Percentiles rank a stretch among this genome's conserved stretches.
These are phyloP conservation scores for Chlorella sp. DNA, from an alignment of 139 green algal species.

Conservation along the genomic window DNA sequence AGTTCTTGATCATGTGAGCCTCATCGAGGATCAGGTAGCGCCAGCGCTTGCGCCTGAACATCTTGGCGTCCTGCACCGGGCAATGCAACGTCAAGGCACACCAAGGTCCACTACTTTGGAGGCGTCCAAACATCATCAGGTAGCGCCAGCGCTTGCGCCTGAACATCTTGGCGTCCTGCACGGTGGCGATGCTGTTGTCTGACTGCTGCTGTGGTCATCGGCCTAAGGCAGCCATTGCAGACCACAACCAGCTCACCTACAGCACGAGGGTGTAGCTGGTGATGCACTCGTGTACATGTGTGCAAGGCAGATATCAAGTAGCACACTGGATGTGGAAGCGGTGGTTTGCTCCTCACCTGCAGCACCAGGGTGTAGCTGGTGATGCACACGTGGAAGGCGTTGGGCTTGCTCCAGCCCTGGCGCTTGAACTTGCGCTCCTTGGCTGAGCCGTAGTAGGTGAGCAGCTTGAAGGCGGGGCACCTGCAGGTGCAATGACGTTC, in stretches of 20 bases:
- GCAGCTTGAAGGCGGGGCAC: conserved; percentile 96
- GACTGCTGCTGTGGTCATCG: too few relatives aligned
- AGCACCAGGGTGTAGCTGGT: conserved; percentile 95
- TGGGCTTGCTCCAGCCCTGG: conserved; percentile 94
- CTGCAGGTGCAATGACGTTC: too few relatives aligned
- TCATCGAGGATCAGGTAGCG: conserved; percentile 98
- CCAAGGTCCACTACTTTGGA: too few relatives aligned
- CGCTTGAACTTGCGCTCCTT: conserved; percentile 93
- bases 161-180: conserved; percentile 90
- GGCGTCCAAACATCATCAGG: too few relatives aligned
- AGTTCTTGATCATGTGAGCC: conserved; percentile 99
- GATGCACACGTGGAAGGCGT: conserved; percentile 99
- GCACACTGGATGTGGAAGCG: too few relatives aligned
- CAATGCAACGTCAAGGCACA: too few relatives aligned
- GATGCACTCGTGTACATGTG: too few relatives aligned
- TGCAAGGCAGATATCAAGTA: too few relatives aligned
- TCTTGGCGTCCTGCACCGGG: conserved; percentile 87
- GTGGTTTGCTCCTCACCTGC: conserved; percentile 54
- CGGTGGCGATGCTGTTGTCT: too few relatives aligned
- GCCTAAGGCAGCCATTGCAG: too few relatives aligned
- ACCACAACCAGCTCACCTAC: too few relatives aligned
- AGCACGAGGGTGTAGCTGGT: too few relatives aligned
- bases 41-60: conserved; percentile 97
- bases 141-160: conserved; percentile 97
- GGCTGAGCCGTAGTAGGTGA: conserved; percentile 95